Conservation (phyloP, 768 basidiomycete species). For the Tephrocybe sp. region DNA sequence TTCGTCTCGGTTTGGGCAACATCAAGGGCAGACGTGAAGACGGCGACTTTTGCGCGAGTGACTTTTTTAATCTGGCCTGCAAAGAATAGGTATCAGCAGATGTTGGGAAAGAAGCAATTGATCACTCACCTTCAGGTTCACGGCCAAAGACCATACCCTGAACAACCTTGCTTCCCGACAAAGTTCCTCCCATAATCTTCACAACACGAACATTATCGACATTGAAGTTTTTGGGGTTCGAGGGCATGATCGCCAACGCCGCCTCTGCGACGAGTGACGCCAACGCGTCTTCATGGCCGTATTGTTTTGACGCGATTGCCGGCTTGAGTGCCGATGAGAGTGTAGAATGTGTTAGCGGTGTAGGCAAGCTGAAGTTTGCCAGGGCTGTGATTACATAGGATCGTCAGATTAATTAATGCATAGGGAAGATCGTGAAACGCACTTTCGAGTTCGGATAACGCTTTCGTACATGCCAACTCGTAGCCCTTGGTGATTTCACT, state of each 20-base stretch:
- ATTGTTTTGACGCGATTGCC: constrained; percentile 95
- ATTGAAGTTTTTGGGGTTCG: constrained; percentile 88
- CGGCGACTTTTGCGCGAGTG: constrained; percentile 85
- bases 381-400: constrained; percentile 58
- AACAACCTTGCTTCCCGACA: constrained; percentile 84
- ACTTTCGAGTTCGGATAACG: constrained; percentile 88
- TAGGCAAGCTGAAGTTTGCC: constrained; percentile 65
- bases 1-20: constrained; percentile 98
- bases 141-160: constrained; percentile 98
- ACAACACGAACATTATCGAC: constrained; percentile 98
- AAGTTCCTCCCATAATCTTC: constrained; percentile 94
- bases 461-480: constrained; percentile 84
- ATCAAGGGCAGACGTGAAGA: constrained; percentile 92
- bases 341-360: constrained; percentile 64
- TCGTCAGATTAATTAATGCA: constrained; percentile 16
- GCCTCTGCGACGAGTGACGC: constrained; percentile 89
- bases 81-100: not conserved
- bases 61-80: constrained; percentile 81
- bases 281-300: constrained; percentile 85
- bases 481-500: constrained; percentile 95
- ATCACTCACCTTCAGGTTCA: constrained; percentile 80
- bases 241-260: constrained; percentile 87
- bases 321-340: constrained; percentile 81
- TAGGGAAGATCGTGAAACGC: constrained; percentile 30
- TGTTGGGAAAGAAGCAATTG: too few relatives aligned